Percentiles rank a stretch among this genome's conserved stretches.
Evolutionary conservation across 371 early-diverging fungal species (phyloP).

Genomic region (Mucor plumbeus): DNA sequence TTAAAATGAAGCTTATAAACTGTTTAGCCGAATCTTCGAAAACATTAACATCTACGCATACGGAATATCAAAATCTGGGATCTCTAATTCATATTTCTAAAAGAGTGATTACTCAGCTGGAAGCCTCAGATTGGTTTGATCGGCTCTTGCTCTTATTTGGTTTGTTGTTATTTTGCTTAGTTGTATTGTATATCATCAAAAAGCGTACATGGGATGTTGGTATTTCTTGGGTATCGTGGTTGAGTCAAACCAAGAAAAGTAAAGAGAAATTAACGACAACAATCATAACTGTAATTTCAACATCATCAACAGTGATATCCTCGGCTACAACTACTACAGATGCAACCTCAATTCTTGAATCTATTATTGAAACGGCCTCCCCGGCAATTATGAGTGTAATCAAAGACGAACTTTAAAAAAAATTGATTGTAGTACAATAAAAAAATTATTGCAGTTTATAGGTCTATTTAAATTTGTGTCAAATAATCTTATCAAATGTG

Average conservation of each 20-base stretch:
- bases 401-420: conserved; percentile 7
- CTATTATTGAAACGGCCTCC: conserved; percentile 10
- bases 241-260: conserved; percentile 32
- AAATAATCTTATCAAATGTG: conserved; percentile 7
- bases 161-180: conserved; percentile 62
- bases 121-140: conserved; percentile 76
- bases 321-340: background rate
- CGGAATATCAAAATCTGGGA: conserved; percentile 69
- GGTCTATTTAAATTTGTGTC: conserved; percentile 8
- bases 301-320: background rate
- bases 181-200: conserved; percentile 71
- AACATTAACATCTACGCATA: conserved; percentile 56
- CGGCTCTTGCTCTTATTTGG: conserved; percentile 70
- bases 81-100: conserved; percentile 65
- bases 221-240: conserved; percentile 57
- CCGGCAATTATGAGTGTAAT: conserved; percentile 4
- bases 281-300: background rate
- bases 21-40: conserved; percentile 68
- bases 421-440: background rate
- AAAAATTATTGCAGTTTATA: background rate
- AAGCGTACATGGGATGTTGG: conserved; percentile 73
- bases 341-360: background rate
- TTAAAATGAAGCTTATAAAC: background rate
- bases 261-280: conserved; percentile 1
- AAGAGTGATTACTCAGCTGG: conserved; percentile 69